Percentiles rank a stretch among this genome's conserved stretches.
Evolutionary conservation across 2,329 filamentous ascomycete genomes (phyloP).

Genomic region (Ploettnerulaceae sp.): DNA sequence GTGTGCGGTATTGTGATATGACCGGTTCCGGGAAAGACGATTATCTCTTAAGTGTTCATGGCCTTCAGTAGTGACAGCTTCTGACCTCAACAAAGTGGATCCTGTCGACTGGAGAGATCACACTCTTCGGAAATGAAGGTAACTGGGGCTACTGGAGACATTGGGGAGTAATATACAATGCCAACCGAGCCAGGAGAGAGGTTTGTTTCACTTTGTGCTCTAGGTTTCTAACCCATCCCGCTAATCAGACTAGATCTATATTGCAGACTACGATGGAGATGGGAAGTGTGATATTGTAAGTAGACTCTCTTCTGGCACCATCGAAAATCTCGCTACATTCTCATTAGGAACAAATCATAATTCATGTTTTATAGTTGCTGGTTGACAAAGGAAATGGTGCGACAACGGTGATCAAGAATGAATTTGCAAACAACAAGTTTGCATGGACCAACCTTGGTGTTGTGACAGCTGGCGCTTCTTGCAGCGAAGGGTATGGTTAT

Average conservation of each 20-base stretch:
- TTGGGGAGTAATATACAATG: conserved; percentile 6
- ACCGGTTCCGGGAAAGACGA: conserved; percentile 10
- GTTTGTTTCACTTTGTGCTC: background rate
- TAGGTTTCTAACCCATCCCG: background rate
- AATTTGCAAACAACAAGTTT: conserved; percentile 10
- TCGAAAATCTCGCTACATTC: no score
- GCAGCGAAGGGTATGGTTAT: conserved; percentile 8
- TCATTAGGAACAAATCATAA: no score
- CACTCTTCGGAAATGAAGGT: conserved; percentile 4
- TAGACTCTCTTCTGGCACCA: background rate
- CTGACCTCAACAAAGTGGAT: no score
- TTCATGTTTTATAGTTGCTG: conserved; percentile 3
- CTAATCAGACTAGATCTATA: background rate
- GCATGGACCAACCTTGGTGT: conserved; percentile 5
- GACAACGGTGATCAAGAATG: conserved; percentile 7
- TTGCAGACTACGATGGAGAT: conserved; percentile 7
- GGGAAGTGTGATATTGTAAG: conserved; percentile 10
- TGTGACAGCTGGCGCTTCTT: conserved; percentile 1
- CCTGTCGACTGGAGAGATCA: conserved; percentile 5
- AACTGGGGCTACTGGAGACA: conserved; percentile 4
- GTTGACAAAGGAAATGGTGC: conserved; percentile 10
- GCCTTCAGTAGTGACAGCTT: background rate
- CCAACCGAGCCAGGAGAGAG: conserved; percentile 7
- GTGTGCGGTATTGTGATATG: conserved; percentile 14
- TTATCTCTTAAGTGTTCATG: conserved; percentile 7